phyloP scores from a whole-genome alignment of 1,284 basidiomycete genomes.

The Bondarzewia mesenterica region DNA sequence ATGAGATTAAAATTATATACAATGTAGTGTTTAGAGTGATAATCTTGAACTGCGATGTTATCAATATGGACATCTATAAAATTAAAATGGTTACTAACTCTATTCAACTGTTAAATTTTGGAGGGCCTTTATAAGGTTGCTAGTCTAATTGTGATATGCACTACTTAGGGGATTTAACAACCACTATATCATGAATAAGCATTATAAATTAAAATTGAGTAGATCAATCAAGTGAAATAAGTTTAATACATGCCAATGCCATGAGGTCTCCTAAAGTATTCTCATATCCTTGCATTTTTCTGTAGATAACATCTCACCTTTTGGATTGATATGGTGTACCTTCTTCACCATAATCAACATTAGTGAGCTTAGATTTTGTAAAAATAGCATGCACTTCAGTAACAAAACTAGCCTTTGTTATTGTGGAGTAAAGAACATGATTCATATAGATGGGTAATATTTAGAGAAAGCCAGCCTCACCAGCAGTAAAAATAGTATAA shows the following conservation, averaged over 20 bases:
- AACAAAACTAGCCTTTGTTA: constrained; percentile 84
- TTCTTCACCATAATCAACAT: constrained; percentile 22
- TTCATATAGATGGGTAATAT: constrained; percentile 94
- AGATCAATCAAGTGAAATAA: neutral
- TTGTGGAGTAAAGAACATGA: constrained; percentile 94
- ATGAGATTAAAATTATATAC: constrained; percentile 91
- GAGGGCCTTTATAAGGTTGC: constrained; percentile 90
- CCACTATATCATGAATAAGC: constrained; percentile 66
- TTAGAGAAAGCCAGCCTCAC: constrained; percentile 91
- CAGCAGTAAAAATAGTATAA: constrained; percentile 97
- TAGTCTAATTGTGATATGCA: constrained; percentile 94
- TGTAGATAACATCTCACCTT: constrained; percentile 97
- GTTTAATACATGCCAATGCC: constrained; percentile 59
- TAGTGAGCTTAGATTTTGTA: neutral
- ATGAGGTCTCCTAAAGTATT: constrained; percentile 90
- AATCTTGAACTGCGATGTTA: constrained; percentile 67
- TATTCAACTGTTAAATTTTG: constrained; percentile 83
- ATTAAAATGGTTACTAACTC: constrained; percentile 46
- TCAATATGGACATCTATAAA: neutral
- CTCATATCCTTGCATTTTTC: constrained; percentile 97
- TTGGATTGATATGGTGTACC: constrained; percentile 89
- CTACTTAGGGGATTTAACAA: constrained; percentile 76
- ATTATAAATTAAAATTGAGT: neutral
- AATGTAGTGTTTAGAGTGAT: constrained; percentile 88
- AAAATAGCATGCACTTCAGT: constrained; percentile 66